Conservation (phyloP, 2,329 filamentous ascomycete species). For the Thermothelomyces thermophilus region DNA sequence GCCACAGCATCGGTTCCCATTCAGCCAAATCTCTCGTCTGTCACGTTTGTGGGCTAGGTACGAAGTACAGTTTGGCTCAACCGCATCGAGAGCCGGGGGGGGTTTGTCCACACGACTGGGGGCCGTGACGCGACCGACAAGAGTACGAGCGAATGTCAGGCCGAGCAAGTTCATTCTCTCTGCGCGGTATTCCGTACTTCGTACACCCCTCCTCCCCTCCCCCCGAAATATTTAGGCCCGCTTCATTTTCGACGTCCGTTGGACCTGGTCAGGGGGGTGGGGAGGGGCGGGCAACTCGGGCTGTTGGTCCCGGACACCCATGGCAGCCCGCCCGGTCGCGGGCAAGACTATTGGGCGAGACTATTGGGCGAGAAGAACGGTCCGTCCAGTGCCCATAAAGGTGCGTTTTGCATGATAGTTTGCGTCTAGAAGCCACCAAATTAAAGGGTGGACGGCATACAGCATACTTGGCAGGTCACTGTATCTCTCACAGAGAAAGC, state of each 20-base stretch:
- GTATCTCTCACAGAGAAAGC: neutral
- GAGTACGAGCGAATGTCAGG: too few relatives aligned
- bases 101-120: too few relatives aligned
- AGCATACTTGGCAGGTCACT: too few relatives aligned
- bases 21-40: neutral
- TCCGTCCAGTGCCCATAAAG: too few relatives aligned
- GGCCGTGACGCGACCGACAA: too few relatives aligned
- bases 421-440: too few relatives aligned
- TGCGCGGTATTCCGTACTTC: too few relatives aligned
- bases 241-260: constrained; percentile 16
- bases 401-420: too few relatives aligned
- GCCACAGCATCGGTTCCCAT: neutral
- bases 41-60: neutral
- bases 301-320: constrained; percentile 18
- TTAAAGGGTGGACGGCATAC: too few relatives aligned
- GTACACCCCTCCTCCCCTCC: constrained; percentile 18
- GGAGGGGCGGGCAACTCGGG: constrained; percentile 14
- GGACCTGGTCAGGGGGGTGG: constrained; percentile 1
- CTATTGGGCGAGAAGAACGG: too few relatives aligned
- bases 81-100: neutral
- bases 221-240: constrained; percentile 19
- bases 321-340: neutral
- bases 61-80: neutral
- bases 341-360: neutral
- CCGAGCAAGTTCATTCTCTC: too few relatives aligned